A percentile compares a stretch with the other conserved stretches of the same genome.
phyloP scores from a whole-genome alignment of 257 asterid genomes.

The Solanum medicagineum region DNA sequence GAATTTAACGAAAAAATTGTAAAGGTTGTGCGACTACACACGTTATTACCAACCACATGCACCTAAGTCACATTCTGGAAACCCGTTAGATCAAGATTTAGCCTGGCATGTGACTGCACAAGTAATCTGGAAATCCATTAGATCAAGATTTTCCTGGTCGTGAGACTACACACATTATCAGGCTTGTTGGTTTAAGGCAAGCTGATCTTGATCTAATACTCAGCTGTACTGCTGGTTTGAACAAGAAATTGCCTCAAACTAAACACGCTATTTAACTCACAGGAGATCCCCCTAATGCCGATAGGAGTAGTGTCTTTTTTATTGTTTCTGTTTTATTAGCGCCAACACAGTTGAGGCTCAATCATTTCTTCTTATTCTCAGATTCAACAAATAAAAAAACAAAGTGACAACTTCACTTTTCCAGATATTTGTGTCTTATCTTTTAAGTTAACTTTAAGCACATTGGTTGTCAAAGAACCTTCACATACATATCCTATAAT shows the following conservation, averaged over 20 bases:
- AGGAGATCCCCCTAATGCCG: not conserved
- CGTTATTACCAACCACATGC: not conserved
- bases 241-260: no score
- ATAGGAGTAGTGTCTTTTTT: not conserved
- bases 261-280: not conserved
- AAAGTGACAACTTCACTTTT: not conserved
- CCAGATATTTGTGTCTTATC: not conserved
- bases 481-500: not conserved
- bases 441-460: not conserved
- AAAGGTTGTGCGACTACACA: not conserved
- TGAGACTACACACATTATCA: no score
- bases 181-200: no score
- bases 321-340: not conserved
- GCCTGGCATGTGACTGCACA: not conserved
- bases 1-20: not conserved
- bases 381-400: not conserved
- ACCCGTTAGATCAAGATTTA: not conserved
- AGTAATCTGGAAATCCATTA: no score
- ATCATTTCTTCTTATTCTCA: not conserved
- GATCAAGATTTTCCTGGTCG: no score
- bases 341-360: not conserved
- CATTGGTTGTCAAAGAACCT: not conserved
- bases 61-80: not conserved
- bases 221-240: no score
- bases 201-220: no score